Evolutionary conservation across 2,329 filamentous ascomycete species (phyloP), one percentile per base, ranked within the genome.

Genomic region (Thermoascus crustaceus): DNA sequence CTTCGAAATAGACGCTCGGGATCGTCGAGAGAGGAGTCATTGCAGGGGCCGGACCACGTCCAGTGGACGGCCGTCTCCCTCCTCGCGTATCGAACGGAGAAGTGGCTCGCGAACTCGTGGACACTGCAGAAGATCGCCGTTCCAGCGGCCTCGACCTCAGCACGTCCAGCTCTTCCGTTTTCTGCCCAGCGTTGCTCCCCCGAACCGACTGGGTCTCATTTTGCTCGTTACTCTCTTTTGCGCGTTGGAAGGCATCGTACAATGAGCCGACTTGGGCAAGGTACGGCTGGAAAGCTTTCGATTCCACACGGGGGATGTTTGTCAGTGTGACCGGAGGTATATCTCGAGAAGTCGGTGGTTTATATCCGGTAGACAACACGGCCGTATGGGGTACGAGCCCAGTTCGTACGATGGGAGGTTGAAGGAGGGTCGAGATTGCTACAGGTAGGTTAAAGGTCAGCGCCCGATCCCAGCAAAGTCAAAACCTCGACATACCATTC

Each of bases 351-450:
- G 86, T 93, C 0, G 89, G 89, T 9, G 85, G 80, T 48, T 82
- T 89, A 52, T 91, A 85, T 9, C 80, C 70, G 49, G 77, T 82
- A 2, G 84, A 76, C 2, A 82, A 45, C 19, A 57, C 78, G 2
- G 80, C 71, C 1, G 81, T 82, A 58, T 93, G 82, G 14, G 88
- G 83, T 36, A 87, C 71, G 32, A 94, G 73, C 38, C 89, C 88
- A 2, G 88, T 94, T 45, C 89, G 78, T 38, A 93, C 78, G 47
- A 94, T 94, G 3, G 89, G 85, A 18, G 86, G 82, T 54, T 94
- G 85, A 3, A 96, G 74, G n/a, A 96, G 73, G 1, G 86, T 94
- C 6, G 88, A 94, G 49, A 96, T 96, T 42, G 91, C 83, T 85
- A 44, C 9, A 13, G 3, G 26, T 7, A 26, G 22, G n/a, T 32